These are phyloP conservation scores for Eimeria praecox DNA, from an alignment of 169 alveolate genomes.

Conservation along the genomic window DNA sequence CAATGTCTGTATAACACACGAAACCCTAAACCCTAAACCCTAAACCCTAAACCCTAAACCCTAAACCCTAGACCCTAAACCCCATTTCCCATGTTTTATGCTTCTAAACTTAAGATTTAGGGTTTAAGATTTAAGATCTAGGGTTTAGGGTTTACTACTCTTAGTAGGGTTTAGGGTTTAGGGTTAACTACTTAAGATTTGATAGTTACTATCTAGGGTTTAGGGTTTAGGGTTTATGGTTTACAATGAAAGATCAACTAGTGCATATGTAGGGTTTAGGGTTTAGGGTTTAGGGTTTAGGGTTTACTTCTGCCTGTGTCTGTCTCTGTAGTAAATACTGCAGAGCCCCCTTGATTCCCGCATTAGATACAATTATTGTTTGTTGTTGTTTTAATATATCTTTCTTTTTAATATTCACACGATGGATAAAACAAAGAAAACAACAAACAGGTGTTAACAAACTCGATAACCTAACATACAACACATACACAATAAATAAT, in stretches of 20 bases:
- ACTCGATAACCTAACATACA: too few relatives aligned
- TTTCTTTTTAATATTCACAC: background rate
- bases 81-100: background rate
- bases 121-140: background rate
- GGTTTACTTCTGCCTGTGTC: slow-evolving; percentile 25
- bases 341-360: slow-evolving; percentile 21
- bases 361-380: background rate
- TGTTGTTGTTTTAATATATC: background rate
- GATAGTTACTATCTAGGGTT: too few relatives aligned
- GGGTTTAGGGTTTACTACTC: too few relatives aligned
- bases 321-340: slow-evolving; percentile 27
- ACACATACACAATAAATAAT: too few relatives aligned
- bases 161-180: background rate
- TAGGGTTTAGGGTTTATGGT: slow-evolving; percentile 6
- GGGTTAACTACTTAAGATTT: too few relatives aligned
- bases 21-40: background rate
- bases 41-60: slow-evolving; percentile 29
- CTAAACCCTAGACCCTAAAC: slow-evolving; percentile 15
- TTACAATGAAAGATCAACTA: too few relatives aligned
- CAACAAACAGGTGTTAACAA: too few relatives aligned
- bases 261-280: background rate
- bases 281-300: slow-evolving; percentile 26
- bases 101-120: background rate
- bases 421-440: too few relatives aligned
- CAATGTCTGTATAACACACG: background rate